Evolutionary conservation across 306 rosid species (phyloP).

Genomic region (Acmispon strigosus): DNA sequence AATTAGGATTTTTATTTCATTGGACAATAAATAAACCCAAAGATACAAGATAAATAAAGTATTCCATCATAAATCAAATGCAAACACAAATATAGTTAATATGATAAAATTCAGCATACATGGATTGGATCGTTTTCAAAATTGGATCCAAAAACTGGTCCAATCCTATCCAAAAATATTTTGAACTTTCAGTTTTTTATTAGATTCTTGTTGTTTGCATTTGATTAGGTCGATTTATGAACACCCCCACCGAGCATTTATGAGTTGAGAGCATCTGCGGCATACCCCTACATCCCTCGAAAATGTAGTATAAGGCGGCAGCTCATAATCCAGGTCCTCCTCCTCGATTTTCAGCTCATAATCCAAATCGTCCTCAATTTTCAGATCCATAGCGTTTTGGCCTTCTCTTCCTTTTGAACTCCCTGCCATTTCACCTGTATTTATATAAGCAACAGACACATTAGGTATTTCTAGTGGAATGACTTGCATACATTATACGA

Average conservation of each 20-base stretch:
- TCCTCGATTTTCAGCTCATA: conserved; percentile 61
- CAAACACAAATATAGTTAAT: too few species aligned
- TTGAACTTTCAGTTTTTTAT: background rate
- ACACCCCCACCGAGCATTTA: background rate
- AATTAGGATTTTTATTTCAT: background rate
- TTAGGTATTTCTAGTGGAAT: background rate
- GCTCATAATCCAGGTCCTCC: conserved; percentile 37
- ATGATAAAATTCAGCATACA: too few species aligned
- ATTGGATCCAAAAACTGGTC: background rate
- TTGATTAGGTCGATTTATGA: background rate
- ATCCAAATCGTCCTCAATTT: conserved; percentile 58
- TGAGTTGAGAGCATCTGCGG: background rate
- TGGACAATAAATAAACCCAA: background rate
- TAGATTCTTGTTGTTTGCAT: background rate
- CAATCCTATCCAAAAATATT: background rate
- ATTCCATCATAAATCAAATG: background rate
- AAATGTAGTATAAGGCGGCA: conserved; percentile 32
- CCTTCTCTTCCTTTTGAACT: conserved; percentile 32
- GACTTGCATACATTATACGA: background rate
- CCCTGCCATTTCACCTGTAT: conserved; percentile 37
- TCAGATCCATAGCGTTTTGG: conserved; percentile 38
- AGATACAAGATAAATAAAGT: background rate
- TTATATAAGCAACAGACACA: conserved; percentile 5
- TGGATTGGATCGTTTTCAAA: background rate
- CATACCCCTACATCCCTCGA: conserved; percentile 53